Percentiles rank a stretch among this genome's conserved stretches.
Evolutionary conservation across 345 rosid genomes (phyloP).

Genomic region (Garcia nutans): DNA sequence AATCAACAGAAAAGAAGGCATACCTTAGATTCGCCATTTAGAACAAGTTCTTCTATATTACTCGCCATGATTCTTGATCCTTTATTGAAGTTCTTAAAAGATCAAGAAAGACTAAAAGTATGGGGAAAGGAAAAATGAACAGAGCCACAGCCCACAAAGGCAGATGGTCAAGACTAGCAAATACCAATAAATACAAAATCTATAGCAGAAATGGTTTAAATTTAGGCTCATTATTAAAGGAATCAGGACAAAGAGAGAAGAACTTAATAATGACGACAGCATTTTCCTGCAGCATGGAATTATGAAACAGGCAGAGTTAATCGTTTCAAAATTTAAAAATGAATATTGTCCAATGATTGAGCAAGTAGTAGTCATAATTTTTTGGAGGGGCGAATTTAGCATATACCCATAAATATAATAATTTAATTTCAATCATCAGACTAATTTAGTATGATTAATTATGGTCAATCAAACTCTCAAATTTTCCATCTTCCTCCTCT

Average conservation of each 20-base stretch:
- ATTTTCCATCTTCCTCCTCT: neutral
- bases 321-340: neutral
- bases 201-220: neutral
- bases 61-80: slow-evolving; percentile 17
- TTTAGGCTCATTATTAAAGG: slow-evolving; percentile 6
- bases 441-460: neutral
- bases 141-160: neutral
- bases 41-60: slow-evolving; percentile 13
- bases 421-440: neutral
- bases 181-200: neutral
- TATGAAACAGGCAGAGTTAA: neutral
- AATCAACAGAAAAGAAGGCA: neutral
- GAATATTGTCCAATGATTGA: neutral
- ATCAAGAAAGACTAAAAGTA: neutral
- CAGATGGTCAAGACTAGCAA: slow-evolving; percentile 3
- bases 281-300: slow-evolving; percentile 9
- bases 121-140: neutral
- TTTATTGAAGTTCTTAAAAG: neutral
- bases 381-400: too few species aligned
- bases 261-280: slow-evolving; percentile 27
- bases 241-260: slow-evolving; percentile 23
- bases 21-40: slow-evolving; percentile 30
- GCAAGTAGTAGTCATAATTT: too few species aligned
- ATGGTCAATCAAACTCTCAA: slow-evolving; percentile 4
- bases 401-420: neutral